Percentiles rank a stretch among this genome's conserved stretches.
These are phyloP conservation scores for Nissolia schottii DNA, from an alignment of 306 rosid species.

Conservation along the genomic window DNA sequence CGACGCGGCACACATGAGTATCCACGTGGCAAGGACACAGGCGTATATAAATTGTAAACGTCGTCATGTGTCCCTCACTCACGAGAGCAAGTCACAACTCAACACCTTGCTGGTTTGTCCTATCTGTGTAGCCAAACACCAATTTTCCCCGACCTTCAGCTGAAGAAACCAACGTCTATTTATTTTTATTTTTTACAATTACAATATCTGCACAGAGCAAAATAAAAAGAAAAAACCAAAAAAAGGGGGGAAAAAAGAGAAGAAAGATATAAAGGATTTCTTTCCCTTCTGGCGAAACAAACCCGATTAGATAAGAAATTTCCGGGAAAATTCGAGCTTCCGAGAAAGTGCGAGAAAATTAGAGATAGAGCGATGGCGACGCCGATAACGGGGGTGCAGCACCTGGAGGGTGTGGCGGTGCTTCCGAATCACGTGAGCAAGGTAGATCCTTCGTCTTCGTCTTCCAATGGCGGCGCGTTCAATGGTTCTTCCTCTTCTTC, in stretches of 20 bases:
- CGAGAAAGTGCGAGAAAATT: background rate
- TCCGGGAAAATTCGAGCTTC: slow-evolving; percentile 18
- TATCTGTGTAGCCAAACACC: slow-evolving; percentile 31
- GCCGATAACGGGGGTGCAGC: slow-evolving; percentile 67
- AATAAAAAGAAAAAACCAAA: background rate
- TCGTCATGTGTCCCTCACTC: background rate
- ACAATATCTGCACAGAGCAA: background rate
- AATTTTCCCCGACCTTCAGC: too few relatives aligned
- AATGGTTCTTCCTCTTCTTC: slow-evolving; percentile 36
- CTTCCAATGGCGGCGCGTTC: slow-evolving; percentile 51
- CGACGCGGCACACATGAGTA: slow-evolving; percentile 22
- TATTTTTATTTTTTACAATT: too few relatives aligned
- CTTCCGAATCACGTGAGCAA: slow-evolving; percentile 54
- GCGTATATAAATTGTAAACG: slow-evolving; percentile 25
- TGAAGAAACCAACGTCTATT: too few relatives aligned
- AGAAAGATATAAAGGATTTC: too few relatives aligned
- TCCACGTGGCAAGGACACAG: slow-evolving; percentile 46
- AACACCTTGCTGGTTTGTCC: slow-evolving; percentile 24
- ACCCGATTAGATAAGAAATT: background rate
- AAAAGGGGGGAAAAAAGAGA: too few relatives aligned
- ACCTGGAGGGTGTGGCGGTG: slow-evolving; percentile 60
- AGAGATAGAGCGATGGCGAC: slow-evolving; percentile 52
- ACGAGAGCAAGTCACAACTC: background rate
- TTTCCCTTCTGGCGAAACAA: too few relatives aligned
- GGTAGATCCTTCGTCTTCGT: slow-evolving; percentile 57